Evolutionary conservation across 495 filamentous ascomycete genomes (phyloP).

Genomic region (Podospora appendiculata): DNA sequence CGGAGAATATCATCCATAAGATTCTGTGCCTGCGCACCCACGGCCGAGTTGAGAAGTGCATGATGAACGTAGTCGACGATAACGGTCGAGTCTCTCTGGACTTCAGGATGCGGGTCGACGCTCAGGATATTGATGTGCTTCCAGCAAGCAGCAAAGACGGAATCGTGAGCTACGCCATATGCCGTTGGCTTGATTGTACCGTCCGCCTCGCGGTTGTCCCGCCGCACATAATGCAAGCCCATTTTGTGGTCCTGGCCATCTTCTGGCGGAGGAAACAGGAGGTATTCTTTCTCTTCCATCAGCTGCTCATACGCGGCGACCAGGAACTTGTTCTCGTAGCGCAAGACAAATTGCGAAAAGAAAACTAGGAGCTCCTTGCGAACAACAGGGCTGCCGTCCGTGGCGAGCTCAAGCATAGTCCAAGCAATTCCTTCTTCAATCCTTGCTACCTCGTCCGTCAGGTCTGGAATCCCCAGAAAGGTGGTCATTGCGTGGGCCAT

Average conservation of each 20-base stretch:
- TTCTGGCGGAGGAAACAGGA: constrained; percentile 40
- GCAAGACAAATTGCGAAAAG: constrained; percentile 82
- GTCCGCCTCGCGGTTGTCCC: constrained; percentile 40
- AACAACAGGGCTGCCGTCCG: constrained; percentile 88
- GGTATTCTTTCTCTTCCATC: constrained; percentile 69
- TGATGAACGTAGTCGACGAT: constrained; percentile 81
- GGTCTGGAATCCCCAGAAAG: constrained; percentile 87
- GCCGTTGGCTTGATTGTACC: constrained; percentile 40
- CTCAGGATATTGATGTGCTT: constrained; percentile 84
- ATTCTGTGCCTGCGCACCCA: constrained; percentile 59
- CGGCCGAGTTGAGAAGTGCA: constrained; percentile 64
- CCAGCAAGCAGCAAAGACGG: constrained; percentile 87
- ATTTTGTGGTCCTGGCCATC: constrained; percentile 49
- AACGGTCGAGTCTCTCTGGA: constrained; percentile 71
- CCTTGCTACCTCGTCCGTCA: constrained; percentile 82
- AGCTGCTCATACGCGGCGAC: constrained; percentile 90
- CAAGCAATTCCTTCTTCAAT: constrained; percentile 85
- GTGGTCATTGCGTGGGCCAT: constrained; percentile 88
- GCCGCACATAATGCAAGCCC: constrained; percentile 45
- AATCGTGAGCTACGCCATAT: constrained; percentile 66
- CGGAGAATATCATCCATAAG: constrained; percentile 66
- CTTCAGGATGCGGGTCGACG: constrained; percentile 90
- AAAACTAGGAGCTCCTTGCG: constrained; percentile 89
- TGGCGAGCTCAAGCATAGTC: constrained; percentile 75
- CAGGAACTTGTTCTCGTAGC: constrained; percentile 87